A percentile compares a stretch with the other conserved stretches of the same genome.
Evolutionary conservation across 2,329 filamentous ascomycete genomes (phyloP).

Genomic region (Aspergillus glaucus): DNA sequence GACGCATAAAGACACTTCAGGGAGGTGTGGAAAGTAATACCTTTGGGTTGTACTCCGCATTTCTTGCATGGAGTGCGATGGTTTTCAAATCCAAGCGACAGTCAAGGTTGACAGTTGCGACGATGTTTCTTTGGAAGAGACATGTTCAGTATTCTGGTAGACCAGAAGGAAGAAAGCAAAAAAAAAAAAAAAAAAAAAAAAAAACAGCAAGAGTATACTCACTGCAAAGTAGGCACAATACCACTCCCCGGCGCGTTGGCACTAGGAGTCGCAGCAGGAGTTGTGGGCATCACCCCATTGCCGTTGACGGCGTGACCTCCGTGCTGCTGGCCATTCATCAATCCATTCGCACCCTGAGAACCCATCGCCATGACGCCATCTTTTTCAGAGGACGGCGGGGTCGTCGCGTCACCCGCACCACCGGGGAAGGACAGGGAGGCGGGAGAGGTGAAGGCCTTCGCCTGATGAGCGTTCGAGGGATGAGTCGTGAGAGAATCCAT

Average conservation of each 20-base stretch:
- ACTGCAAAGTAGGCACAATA: conserved; percentile 91
- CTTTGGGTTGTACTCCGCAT: conserved; percentile 98
- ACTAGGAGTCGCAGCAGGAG: conserved; percentile 85
- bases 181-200: conserved; percentile 16
- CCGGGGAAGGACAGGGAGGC: conserved; percentile 89
- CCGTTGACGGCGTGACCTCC: conserved; percentile 56
- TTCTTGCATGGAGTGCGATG: conserved; percentile 94
- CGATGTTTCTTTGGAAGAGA: conserved; percentile 73
- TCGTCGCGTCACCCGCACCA: conserved; percentile 74
- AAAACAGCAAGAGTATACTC: conserved; percentile 60
- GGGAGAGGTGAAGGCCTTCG: conserved; percentile 89
- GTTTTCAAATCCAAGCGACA: conserved; percentile 98
- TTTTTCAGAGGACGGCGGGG: conserved; percentile 68
- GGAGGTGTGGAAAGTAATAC: conserved; percentile 50
- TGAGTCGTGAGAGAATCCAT: conserved; percentile 93
- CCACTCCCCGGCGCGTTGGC: conserved; percentile 78
- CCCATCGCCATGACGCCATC: conserved; percentile 50
- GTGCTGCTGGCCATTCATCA: conserved; percentile 49
- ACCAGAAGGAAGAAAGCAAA: conserved; percentile 19
- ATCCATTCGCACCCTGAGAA: conserved; percentile 41
- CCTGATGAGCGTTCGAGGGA: conserved; percentile 83
- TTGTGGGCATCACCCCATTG: conserved; percentile 78
- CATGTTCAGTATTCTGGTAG: conserved; percentile 47
- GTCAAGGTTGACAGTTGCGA: conserved; percentile 96
- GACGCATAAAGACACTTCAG: conserved; percentile 23